Conservation (phyloP, 257 asterid genomes). For the Prunella vulgaris region DNA sequence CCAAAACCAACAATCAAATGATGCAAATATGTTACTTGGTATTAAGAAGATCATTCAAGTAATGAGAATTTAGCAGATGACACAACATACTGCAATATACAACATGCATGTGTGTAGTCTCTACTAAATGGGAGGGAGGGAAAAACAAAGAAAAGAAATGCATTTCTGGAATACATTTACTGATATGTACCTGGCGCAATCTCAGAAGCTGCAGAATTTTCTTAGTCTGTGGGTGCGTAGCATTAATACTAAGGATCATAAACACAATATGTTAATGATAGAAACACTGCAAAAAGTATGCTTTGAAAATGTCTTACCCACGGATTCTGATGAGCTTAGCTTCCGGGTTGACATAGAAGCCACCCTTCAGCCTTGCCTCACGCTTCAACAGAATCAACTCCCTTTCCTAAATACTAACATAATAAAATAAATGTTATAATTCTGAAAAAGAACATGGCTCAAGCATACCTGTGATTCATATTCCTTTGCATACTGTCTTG, state of each 20-base stretch:
- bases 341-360: constrained; percentile 70
- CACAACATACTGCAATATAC: neutral
- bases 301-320: constrained; percentile 37
- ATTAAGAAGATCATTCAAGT: neutral
- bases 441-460: neutral
- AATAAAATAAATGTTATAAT: too few relatives aligned
- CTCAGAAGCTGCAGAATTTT: too few relatives aligned
- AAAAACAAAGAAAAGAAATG: neutral
- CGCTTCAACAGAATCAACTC: constrained; percentile 63
- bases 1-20: neutral
- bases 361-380: constrained; percentile 80
- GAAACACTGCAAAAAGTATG: neutral
- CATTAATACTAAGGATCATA: constrained; percentile 48
- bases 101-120: neutral
- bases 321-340: constrained; percentile 66
- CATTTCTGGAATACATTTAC: neutral
- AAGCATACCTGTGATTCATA: constrained; percentile 44
- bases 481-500: constrained; percentile 47
- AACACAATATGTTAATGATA: neutral
- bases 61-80: neutral
- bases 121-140: too few relatives aligned
- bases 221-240: constrained; percentile 64
- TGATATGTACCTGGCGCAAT: constrained; percentile 47
- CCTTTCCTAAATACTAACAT: constrained; percentile 33
- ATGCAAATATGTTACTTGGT: too few relatives aligned